A percentile compares a stretch with the other conserved stretches of the same genome.
phyloP scores from a whole-genome alignment of 2,329 filamentous ascomycete genomes.

The Aspergillus sp. region DNA sequence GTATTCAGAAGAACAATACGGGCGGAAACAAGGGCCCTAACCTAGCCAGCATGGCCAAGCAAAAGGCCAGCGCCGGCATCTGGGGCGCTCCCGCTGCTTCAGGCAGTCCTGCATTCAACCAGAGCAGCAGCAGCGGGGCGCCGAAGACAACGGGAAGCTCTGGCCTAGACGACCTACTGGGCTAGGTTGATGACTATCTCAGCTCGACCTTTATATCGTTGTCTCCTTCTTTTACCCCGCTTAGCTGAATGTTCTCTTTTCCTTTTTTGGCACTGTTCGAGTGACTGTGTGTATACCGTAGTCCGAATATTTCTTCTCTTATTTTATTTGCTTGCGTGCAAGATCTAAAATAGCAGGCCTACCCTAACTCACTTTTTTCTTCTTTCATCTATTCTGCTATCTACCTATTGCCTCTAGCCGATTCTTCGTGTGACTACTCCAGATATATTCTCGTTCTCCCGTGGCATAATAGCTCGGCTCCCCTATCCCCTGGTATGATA shows the following conservation, averaged over 20 bases:
- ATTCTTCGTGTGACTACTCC: too few species aligned
- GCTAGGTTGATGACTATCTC: conserved; percentile 26
- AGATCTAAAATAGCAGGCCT: conserved; percentile 9
- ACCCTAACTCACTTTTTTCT: not conserved
- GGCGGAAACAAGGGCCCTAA: conserved; percentile 69
- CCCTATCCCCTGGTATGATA: too few species aligned
- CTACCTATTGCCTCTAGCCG: not conserved
- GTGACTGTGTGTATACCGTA: conserved; percentile 6
- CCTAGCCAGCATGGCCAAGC: conserved; percentile 93
- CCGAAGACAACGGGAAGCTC: conserved; percentile 37
- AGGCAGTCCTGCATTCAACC: conserved; percentile 53
- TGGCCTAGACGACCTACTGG: conserved; percentile 44
- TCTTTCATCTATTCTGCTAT: not conserved
- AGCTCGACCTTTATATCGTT: conserved; percentile 8
- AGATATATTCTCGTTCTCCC: too few species aligned
- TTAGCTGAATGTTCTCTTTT: too few species aligned
- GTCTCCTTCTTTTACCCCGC: not conserved
- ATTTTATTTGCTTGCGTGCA: conserved; percentile 12
- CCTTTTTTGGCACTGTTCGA: not conserved
- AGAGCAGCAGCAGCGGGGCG: conserved; percentile 25
- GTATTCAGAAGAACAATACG: conserved; percentile 71
- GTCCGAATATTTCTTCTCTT: conserved; percentile 2
- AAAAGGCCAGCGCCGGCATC: conserved; percentile 91
- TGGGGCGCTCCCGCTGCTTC: conserved; percentile 74
- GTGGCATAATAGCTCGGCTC: too few species aligned